Percentiles rank a stretch among this genome's conserved stretches.
Conservation (phyloP, 768 basidiomycete genomes). For the Ramaria rubella region DNA sequence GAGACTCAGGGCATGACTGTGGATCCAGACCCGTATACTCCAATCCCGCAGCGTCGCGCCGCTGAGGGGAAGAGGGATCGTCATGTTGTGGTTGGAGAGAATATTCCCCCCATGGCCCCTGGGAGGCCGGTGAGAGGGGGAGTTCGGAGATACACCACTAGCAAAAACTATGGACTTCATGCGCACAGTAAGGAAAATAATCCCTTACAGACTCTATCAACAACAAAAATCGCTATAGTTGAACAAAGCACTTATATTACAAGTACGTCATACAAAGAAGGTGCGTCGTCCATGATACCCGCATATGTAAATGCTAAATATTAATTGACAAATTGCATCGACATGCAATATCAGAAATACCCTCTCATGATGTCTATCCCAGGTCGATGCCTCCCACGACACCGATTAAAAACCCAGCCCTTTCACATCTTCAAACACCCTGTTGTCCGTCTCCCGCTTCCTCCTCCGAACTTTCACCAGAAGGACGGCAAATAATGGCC, state of each 20-base stretch:
- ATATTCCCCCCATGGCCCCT: conserved; percentile 6
- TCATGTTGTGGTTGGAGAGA: background rate
- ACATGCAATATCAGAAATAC: background rate
- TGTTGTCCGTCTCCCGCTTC: conserved; percentile 53
- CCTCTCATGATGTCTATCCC: background rate
- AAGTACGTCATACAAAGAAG: background rate
- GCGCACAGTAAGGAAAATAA: background rate
- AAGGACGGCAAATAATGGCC: conserved; percentile 61
- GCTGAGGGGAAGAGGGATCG: conserved; percentile 1
- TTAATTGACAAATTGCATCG: background rate
- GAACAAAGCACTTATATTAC: background rate
- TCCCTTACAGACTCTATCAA: background rate
- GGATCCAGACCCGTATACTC: conserved; percentile 7
- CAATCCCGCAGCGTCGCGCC: conserved; percentile 5
- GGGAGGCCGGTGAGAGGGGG: conserved; percentile 2
- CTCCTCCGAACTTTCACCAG: conserved; percentile 68
- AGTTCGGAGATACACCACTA: background rate
- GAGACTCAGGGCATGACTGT: background rate
- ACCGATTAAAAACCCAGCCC: background rate
- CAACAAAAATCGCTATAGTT: background rate
- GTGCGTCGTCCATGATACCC: too few species aligned
- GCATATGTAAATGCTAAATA: too few species aligned
- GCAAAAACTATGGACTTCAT: background rate
- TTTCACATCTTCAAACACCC: background rate
- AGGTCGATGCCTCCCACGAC: background rate